Base-by-base conservation (phyloP, 306 rosid species). In the Corylus americana region DNA sequence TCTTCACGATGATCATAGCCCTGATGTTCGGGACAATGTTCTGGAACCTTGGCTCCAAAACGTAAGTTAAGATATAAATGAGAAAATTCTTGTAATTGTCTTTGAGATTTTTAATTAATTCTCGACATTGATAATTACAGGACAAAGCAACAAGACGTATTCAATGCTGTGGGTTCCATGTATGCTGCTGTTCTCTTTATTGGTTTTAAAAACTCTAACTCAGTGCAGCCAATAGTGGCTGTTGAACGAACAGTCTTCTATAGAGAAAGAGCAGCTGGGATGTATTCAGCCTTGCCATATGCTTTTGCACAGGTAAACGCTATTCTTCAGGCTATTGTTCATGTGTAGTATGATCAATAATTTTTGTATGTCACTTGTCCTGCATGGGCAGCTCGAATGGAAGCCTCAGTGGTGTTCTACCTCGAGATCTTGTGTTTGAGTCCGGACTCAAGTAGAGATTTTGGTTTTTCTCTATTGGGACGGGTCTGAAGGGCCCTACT, bases 211-310 rank as follows among this genome's bases (percentile, higher is more conserved):
- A 86, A 88, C 17, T 48, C 91, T 51, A 71, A 81, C 6, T 70
- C 89, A 0, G 88, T 88, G 44, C 93, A 90, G 17, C 90, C 93
- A 0, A 85, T 90, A 76, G 79, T 90, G 27, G 87, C 89, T 0
- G 84, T 90, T 49, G 93, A 90, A 78, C 83, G 91, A 68, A 82
- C 86, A 5, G 93, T 90, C 50, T 87, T 87, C 77, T 86, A 90
- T 49, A 72, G 91, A 78, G 93, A 90, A 84, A 84, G 66, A 55
- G 91, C 91, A 7, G 93, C 93, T 1, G 91, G 91, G 77, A 84
- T 90, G 90, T 88, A 84, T 76, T 88, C 93, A 44, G 88, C 90
- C 54, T 82, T 90, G 69, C 89, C 93, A 66, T 90, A 88, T 86
- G 93, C 93, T 62, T 79, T 80, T 75, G 73, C 55, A 51, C 91